Evolutionary conservation across 2,329 filamentous ascomycete genomes (phyloP).

Genomic region (Massarina eburnea): DNA sequence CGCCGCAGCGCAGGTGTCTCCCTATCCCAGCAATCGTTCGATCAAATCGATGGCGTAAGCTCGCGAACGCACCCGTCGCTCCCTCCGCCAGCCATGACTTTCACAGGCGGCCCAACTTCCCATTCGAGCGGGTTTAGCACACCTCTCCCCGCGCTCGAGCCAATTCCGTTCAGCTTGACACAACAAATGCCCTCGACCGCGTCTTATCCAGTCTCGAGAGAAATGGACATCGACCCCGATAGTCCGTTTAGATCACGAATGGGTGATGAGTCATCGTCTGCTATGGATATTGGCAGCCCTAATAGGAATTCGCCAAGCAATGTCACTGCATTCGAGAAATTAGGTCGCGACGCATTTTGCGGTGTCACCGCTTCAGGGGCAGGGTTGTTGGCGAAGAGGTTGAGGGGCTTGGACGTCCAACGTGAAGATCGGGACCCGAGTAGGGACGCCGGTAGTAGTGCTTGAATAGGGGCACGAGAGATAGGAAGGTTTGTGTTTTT

Average conservation of each 20-base stretch:
- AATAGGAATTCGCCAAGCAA: not conserved
- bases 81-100: slow-evolving; percentile 36
- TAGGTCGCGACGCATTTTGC: slow-evolving; percentile 48
- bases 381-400: slow-evolving; percentile 68
- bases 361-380: slow-evolving; percentile 61
- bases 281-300: slow-evolving; percentile 13
- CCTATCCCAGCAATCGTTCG: slow-evolving; percentile 30
- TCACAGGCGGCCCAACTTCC: slow-evolving; percentile 24
- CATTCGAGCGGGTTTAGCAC: slow-evolving; percentile 22
- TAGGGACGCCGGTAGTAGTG: not conserved
- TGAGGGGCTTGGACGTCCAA: slow-evolving; percentile 63
- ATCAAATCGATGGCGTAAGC: slow-evolving; percentile 24
- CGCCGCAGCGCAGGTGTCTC: slow-evolving; percentile 38
- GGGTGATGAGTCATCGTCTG: slow-evolving; percentile 20
- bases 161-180: slow-evolving; percentile 55
- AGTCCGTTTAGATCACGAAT: slow-evolving; percentile 27
- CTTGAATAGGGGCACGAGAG: not conserved
- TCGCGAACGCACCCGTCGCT: slow-evolving; percentile 23
- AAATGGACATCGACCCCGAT: slow-evolving; percentile 35
- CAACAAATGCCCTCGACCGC: slow-evolving; percentile 24
- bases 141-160: slow-evolving; percentile 46
- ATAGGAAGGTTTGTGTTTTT: not conserved
- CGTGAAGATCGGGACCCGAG: slow-evolving; percentile 5
- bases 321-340: slow-evolving; percentile 61
- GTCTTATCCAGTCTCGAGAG: slow-evolving; percentile 35